phyloP scores from a whole-genome alignment of 1,139 yeast species.

The Kurtzmaniella quercitrusa region DNA sequence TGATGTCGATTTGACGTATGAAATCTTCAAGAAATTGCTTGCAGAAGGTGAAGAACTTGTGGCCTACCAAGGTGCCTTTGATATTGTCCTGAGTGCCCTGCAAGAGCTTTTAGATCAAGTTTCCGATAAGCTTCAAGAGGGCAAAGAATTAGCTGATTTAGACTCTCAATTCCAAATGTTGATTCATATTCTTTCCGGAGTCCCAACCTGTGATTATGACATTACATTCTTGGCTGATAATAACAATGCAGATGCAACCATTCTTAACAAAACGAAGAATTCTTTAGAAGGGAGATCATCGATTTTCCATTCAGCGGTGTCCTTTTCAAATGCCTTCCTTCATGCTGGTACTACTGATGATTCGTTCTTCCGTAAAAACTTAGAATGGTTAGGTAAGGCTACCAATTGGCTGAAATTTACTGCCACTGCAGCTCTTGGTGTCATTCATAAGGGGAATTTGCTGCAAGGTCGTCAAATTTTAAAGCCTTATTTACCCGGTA shows the following conservation, averaged over 20 bases:
- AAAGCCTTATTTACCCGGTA: constrained; percentile 89
- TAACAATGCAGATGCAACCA: constrained; percentile 80
- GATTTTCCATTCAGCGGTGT: constrained; percentile 91
- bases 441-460: constrained; percentile 90
- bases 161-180: constrained; percentile 35
- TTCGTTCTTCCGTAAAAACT: constrained; percentile 81
- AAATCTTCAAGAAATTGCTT: constrained; percentile 61
- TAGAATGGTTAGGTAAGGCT: constrained; percentile 96
- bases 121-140: constrained; percentile 33
- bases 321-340: constrained; percentile 91
- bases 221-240: constrained; percentile 83
- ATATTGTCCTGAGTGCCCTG: constrained; percentile 87
- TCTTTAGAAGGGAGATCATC: constrained; percentile 89
- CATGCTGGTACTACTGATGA: constrained; percentile 98
- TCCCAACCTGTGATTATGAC: constrained; percentile 91
- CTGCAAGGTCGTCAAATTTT: constrained; percentile 85
- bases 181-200: constrained; percentile 76
- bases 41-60: constrained; percentile 39
- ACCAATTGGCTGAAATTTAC: constrained; percentile 97
- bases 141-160: constrained; percentile 29
- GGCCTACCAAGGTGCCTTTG: constrained; percentile 94
- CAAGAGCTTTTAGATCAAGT: constrained; percentile 80
- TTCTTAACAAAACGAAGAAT: constrained; percentile 77
- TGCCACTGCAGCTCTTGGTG: constrained; percentile 98
- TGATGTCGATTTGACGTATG: constrained; percentile 65